Base-by-base conservation (phyloP, 1,284 basidiomycete genomes). In the Pseudozyma sp. region DNA sequence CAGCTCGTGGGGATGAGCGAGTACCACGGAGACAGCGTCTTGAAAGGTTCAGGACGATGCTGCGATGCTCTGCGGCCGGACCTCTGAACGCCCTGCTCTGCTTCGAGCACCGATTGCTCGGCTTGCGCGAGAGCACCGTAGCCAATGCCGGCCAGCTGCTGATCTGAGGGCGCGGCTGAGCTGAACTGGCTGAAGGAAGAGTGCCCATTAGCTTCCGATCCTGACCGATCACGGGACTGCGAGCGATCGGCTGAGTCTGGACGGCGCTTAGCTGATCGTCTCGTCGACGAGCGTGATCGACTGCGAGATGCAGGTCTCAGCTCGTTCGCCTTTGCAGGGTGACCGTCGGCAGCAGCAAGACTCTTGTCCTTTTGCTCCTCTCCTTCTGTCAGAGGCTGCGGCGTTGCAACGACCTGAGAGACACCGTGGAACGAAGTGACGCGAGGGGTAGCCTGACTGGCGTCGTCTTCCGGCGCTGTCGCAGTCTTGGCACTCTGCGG, bases 51-150 rank as follows among this genome's bases (percentile, higher is more conserved):
- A 11, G 58, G 58, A 4, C 17, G 62, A 47, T 66, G 64, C 14
- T 68, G 57, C 13, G 77, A 71, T 13, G 66, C 17, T 29, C 70
- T 63, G 19, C 70, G 70, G 4, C 37, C 35, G 13, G 34, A 13
- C 13, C 56, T 49, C 8, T 35, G 34, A 7, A 54, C 43, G 35
- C 63, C 67, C 13, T 51, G 53, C 31, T 61, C 67, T 29, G 50
- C 50, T 33, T 70, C 69, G 24, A 56, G 43, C 16, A 60, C 69
- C 40, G 66, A 67, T 45, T 73, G 66, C 37, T 68, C 61, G 17
- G 80, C 80, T 54, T 78, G 78, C 10, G 78, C 80, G 4, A 81
- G 49, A 2, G 74, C 78, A 14, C 80, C 80, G 30, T 72, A 79
- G 5, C 78, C 80, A 46, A 74, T 69, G 5, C 54, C 66, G n/a